These are phyloP conservation scores for Rhizomucor pusillus DNA, from an alignment of 371 early-diverging fungal genomes.

Conservation along the genomic window DNA sequence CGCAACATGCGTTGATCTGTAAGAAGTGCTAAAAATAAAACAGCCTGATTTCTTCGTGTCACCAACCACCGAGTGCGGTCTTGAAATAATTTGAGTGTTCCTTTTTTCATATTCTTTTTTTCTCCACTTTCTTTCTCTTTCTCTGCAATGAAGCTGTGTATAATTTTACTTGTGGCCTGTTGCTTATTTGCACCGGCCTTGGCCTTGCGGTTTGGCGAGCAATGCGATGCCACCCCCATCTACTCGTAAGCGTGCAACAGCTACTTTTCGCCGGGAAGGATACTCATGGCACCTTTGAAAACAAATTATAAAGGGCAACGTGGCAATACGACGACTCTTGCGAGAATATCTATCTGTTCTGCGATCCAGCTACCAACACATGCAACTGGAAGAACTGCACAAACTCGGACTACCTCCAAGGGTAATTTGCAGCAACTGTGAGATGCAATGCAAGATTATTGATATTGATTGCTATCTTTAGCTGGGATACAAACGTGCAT, in stretches of 20 bases:
- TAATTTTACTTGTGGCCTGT: not conserved
- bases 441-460: not conserved
- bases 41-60: not conserved
- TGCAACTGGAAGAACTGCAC: constrained; percentile 44
- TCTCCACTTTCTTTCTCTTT: not conserved
- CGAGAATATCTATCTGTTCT: constrained; percentile 35
- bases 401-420: constrained; percentile 39
- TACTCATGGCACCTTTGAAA: too few species aligned
- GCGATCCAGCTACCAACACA: constrained; percentile 25
- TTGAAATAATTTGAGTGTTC: not conserved
- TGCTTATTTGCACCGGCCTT: constrained; percentile 3
- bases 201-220: constrained; percentile 25
- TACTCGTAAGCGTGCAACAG: constrained; percentile 26
- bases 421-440: constrained; percentile 19
- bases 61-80: too few species aligned
- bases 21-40: not conserved
- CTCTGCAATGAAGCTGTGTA: not conserved
- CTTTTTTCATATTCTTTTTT: constrained; percentile 1
- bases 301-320: constrained; percentile 5
- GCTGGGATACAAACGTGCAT: constrained; percentile 30
- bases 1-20: constrained; percentile 38
- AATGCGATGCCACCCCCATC: constrained; percentile 29
- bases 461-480: constrained; percentile 3
- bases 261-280: too few species aligned
- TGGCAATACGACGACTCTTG: constrained; percentile 34